Conservation (phyloP, 169 alveolate genomes). For the Cryptosporidium xiaoi region DNA sequence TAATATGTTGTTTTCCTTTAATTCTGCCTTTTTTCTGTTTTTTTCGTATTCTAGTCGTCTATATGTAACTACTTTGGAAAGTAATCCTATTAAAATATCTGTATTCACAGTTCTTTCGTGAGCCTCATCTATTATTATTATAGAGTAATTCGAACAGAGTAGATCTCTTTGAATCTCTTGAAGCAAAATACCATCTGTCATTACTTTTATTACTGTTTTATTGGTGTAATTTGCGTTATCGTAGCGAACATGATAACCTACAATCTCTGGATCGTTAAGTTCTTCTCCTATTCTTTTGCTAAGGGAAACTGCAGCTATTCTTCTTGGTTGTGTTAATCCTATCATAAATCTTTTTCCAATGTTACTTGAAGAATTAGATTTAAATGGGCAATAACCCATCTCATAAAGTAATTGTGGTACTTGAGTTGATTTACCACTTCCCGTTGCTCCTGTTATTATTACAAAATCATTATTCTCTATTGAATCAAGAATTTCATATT, state of each 20-base stretch:
- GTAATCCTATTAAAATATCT: slow-evolving; percentile 95
- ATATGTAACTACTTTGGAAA: slow-evolving; percentile 92
- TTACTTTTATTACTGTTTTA: slow-evolving; percentile 91
- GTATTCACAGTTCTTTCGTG: slow-evolving; percentile 98
- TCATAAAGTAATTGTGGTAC: slow-evolving; percentile 96
- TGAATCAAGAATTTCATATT: slow-evolving; percentile 92
- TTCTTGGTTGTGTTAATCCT: slow-evolving; percentile 96
- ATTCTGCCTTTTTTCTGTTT: slow-evolving; percentile 58
- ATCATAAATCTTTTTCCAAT: slow-evolving; percentile 77
- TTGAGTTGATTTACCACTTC: slow-evolving; percentile 98
- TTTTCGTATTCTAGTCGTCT: slow-evolving; percentile 82
- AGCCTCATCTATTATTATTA: slow-evolving; percentile 98
- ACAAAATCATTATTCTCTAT: slow-evolving; percentile 90
- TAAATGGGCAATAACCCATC: slow-evolving; percentile 88
- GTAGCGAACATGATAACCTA: slow-evolving; percentile 90
- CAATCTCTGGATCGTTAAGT: slow-evolving; percentile 83
- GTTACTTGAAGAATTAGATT: slow-evolving; percentile 48
- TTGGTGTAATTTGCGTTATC: slow-evolving; percentile 80
- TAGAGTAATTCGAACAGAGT: slow-evolving; percentile 91
- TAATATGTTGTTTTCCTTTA: background rate
- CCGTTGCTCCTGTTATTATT: slow-evolving; percentile 97
- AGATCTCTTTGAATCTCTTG: slow-evolving; percentile 93
- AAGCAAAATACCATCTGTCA: slow-evolving; percentile 99
- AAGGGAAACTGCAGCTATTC: slow-evolving; percentile 96
- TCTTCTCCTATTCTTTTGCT: slow-evolving; percentile 94